Conservation (phyloP, 2,329 filamentous ascomycete species). For the Claviceps capensis region DNA sequence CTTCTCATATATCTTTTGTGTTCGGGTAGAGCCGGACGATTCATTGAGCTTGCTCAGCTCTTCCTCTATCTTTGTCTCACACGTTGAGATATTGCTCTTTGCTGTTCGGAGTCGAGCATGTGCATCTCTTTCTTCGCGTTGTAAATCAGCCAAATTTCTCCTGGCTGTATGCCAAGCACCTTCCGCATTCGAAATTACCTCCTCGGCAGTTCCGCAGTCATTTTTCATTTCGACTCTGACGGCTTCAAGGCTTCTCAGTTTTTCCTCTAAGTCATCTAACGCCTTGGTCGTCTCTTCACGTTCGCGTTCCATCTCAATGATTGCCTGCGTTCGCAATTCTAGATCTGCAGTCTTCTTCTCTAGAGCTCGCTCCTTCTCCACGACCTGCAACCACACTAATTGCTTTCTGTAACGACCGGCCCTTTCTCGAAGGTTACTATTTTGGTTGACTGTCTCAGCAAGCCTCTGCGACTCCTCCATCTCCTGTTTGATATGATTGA, state of each 20-base stretch:
- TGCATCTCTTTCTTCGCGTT: constrained; percentile 53
- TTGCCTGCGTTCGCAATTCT: constrained; percentile 11
- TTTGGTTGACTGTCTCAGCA: constrained; percentile 51
- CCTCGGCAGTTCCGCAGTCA: constrained; percentile 32
- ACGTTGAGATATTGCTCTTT: constrained; percentile 30
- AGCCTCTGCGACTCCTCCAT: constrained; percentile 49
- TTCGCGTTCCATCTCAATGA: constrained; percentile 15
- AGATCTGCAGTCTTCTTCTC: constrained; percentile 19
- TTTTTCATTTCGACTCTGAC: constrained; percentile 28
- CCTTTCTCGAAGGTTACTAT: constrained; percentile 49
- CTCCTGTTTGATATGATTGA: constrained; percentile 23
- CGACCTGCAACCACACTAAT: constrained; percentile 78
- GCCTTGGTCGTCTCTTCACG: constrained; percentile 32
- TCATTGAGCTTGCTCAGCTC: constrained; percentile 51
- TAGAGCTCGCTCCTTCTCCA: constrained; percentile 52
- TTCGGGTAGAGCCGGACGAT: constrained; percentile 55
- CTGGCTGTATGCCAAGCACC: constrained; percentile 39
- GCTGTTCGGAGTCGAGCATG: constrained; percentile 41
- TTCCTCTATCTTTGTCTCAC: constrained; percentile 33
- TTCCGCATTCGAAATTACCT: constrained; percentile 31
- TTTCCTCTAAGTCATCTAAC: constrained; percentile 32
- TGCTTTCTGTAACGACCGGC: constrained; percentile 48
- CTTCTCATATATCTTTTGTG: constrained; percentile 45
- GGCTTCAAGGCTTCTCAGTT: constrained; percentile 24
- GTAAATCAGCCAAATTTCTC: constrained; percentile 37